phyloP scores from a whole-genome alignment of 2,329 filamentous ascomycete genomes.

The Exophiala alcalophila region DNA sequence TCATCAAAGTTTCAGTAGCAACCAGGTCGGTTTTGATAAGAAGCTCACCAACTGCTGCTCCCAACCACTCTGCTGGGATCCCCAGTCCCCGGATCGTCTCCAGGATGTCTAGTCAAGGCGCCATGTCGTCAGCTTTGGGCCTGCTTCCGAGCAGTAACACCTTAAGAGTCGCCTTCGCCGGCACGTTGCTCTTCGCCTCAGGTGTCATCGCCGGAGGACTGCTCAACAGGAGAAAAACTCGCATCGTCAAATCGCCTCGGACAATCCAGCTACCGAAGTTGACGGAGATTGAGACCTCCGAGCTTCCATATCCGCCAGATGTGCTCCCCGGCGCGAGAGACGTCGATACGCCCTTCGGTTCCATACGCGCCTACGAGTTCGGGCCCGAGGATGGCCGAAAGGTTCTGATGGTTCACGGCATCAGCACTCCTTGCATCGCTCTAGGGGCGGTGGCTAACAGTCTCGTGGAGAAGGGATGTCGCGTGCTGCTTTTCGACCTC shows the following conservation, averaged over 20 bases:
- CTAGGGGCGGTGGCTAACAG: constrained; percentile 64
- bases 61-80: not conserved
- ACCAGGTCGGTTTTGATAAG: too few species aligned
- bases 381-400: constrained; percentile 69
- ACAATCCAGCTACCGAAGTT: constrained; percentile 35
- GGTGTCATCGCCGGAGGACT: constrained; percentile 17
- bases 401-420: constrained; percentile 75
- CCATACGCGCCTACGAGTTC: constrained; percentile 74
- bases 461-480: constrained; percentile 63
- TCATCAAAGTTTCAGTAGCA: too few species aligned
- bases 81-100: not conserved
- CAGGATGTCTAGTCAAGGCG: too few species aligned
- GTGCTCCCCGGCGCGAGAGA: constrained; percentile 67
- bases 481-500: constrained; percentile 75
- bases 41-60: too few species aligned
- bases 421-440: constrained; percentile 72
- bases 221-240: constrained; percentile 5
- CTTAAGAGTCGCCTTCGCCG: constrained; percentile 5
- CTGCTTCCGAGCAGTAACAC: not conserved
- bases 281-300: constrained; percentile 38
- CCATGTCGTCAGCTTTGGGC: too few species aligned
- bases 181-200: constrained; percentile 15
- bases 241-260: constrained; percentile 36
- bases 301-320: constrained; percentile 65
- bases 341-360: constrained; percentile 62